A percentile compares a stretch with the other conserved stretches of the same genome.
These are phyloP conservation scores for Urostyla sp. DNA, from an alignment of 73 alveolate genomes.

Conservation along the genomic window DNA sequence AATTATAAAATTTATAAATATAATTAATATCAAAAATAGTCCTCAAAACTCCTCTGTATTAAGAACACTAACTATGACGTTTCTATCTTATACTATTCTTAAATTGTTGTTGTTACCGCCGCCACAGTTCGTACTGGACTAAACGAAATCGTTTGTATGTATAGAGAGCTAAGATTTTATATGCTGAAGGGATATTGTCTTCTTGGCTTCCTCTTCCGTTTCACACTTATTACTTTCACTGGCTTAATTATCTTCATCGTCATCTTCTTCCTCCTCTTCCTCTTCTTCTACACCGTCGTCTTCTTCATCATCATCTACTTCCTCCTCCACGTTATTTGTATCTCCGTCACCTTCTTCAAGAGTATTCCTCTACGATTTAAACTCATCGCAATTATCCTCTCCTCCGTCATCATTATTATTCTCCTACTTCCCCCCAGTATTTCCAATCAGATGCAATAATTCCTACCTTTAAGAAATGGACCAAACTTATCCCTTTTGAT, in stretches of 20 bases:
- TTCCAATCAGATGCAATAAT: not conserved
- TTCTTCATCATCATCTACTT: conserved; percentile 27
- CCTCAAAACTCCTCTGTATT: conserved; percentile 45
- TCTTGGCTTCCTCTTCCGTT: not conserved
- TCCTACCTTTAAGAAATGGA: conserved; percentile 5
- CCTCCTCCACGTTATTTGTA: too few species aligned
- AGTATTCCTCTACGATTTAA: not conserved
- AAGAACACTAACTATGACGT: conserved; percentile 46
- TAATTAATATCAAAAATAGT: too few species aligned
- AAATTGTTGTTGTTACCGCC: not conserved
- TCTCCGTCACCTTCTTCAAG: conserved; percentile 4
- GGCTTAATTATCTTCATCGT: not conserved
- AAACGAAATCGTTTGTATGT: too few species aligned
- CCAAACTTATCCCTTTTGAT: conserved; percentile 30
- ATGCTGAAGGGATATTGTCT: not conserved
- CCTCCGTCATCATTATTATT: not conserved
- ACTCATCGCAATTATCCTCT: not conserved
- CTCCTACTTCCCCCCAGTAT: not conserved
- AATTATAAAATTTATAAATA: not conserved
- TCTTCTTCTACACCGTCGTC: not conserved
- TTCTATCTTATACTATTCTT: not conserved
- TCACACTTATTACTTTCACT: not conserved
- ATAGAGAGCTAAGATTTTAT: not conserved
- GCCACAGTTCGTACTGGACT: not conserved
- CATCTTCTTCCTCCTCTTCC: conserved; percentile 10